phyloP scores from a whole-genome alignment of 2,329 filamentous ascomycete species.

The Aspergillus fumigatus region DNA sequence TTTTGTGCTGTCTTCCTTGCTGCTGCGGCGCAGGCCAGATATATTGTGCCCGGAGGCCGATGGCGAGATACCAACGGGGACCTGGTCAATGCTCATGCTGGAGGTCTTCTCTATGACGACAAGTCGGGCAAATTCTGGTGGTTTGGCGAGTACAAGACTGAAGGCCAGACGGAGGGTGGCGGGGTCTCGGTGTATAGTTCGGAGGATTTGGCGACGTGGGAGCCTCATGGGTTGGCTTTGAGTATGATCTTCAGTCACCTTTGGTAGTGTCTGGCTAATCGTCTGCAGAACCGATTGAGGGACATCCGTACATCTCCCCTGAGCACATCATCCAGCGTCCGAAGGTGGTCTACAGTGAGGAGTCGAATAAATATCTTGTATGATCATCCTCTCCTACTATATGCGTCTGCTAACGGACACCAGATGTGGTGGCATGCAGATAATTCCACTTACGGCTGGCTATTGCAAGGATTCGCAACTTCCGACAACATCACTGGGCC shows the following conservation, averaged over 20 bases:
- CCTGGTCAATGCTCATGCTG: conserved; percentile 60
- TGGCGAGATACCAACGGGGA: conserved; percentile 59
- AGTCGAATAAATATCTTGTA: conserved; percentile 54
- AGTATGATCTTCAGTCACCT: conserved; percentile 29
- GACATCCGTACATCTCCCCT: conserved; percentile 52
- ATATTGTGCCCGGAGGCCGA: conserved; percentile 58
- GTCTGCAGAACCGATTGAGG: conserved; percentile 46
- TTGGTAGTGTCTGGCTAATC: background rate
- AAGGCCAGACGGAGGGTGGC: conserved; percentile 56
- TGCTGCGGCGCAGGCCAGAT: conserved; percentile 38
- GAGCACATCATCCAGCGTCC: conserved; percentile 58
- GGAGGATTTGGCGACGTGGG: conserved; percentile 57
- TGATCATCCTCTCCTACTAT: conserved; percentile 8
- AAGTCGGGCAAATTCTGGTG: conserved; percentile 54
- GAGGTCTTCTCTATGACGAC: conserved; percentile 51
- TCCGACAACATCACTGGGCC: conserved; percentile 51
- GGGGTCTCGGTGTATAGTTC: conserved; percentile 60
- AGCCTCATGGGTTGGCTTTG: conserved; percentile 53
- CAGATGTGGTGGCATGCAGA: conserved; percentile 60
- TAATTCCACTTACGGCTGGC: conserved; percentile 52
- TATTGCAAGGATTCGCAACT: conserved; percentile 54
- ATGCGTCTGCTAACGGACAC: background rate
- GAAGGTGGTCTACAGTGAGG: conserved; percentile 57
- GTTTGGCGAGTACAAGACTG: conserved; percentile 59
- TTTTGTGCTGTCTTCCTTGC: conserved; percentile 3